Conservation (phyloP, 768 basidiomycete genomes). For the Trametes cubensis region DNA sequence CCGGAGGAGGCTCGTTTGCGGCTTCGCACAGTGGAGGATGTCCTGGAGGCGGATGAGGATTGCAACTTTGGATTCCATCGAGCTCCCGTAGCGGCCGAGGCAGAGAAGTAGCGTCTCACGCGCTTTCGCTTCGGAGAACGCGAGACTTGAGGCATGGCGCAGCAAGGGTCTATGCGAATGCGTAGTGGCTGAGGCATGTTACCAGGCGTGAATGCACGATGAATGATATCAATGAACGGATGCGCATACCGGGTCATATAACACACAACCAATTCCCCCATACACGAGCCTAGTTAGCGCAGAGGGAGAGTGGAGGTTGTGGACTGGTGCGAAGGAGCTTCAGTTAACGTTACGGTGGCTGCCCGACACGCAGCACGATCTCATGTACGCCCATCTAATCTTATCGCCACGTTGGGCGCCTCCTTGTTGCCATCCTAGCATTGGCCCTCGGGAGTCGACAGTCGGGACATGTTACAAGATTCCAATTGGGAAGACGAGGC, state of each 20-base stretch:
- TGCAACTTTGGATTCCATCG: slow-evolving; percentile 24
- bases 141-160: slow-evolving; percentile 28
- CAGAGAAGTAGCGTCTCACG: slow-evolving; percentile 31
- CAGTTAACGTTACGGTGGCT: too few species aligned
- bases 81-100: slow-evolving; percentile 29
- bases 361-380: background rate
- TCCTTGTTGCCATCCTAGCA: too few species aligned
- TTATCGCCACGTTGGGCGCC: background rate
- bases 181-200: slow-evolving; percentile 3
- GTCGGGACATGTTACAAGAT: background rate
- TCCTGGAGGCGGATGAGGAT: slow-evolving; percentile 4
- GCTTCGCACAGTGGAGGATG: slow-evolving; percentile 12
- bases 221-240: too few species aligned
- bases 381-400: background rate
- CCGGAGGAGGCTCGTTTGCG: slow-evolving; percentile 25
- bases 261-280: too few species aligned
- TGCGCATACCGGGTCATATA: too few species aligned
- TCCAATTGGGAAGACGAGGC: background rate
- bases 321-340: background rate
- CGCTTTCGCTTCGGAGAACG: slow-evolving; percentile 33
- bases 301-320: background rate
- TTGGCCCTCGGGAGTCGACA: too few species aligned
- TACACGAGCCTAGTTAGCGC: too few species aligned
- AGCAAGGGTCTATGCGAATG: background rate
- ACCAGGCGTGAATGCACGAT: background rate